These are phyloP conservation scores for Ephemerocybe angulata DNA, from an alignment of 768 basidiomycete species.

Conservation along the genomic window DNA sequence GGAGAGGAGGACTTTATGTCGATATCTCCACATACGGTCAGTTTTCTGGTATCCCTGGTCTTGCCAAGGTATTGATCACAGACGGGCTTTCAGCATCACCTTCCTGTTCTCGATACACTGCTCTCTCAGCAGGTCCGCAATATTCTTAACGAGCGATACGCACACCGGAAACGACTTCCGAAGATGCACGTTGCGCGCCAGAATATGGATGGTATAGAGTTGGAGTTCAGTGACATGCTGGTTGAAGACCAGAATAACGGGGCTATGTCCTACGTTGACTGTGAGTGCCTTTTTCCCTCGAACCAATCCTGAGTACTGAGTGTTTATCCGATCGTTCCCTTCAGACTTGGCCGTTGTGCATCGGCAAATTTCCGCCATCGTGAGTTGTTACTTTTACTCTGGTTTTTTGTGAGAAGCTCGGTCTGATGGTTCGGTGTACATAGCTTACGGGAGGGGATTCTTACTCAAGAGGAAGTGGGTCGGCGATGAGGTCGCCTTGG, in stretches of 20 bases:
- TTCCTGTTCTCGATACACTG: constrained; percentile 68
- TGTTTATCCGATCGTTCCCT: not conserved
- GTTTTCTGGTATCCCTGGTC: constrained; percentile 17
- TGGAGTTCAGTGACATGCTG: constrained; percentile 96
- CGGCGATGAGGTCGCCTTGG: constrained; percentile 41
- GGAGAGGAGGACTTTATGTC: constrained; percentile 74
- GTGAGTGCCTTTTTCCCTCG: constrained; percentile 41
- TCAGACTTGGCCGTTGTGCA: constrained; percentile 48
- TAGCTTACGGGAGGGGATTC: constrained; percentile 40
- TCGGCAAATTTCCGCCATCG: constrained; percentile 45
- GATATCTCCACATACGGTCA: constrained; percentile 67
- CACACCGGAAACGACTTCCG: constrained; percentile 46
- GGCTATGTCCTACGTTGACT: constrained; percentile 88
- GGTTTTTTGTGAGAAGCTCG: not conserved
- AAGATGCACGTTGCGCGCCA: constrained; percentile 82
- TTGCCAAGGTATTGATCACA: constrained; percentile 2
- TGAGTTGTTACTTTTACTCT: constrained; percentile 24
- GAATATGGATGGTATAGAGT: constrained; percentile 87
- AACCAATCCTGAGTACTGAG: not conserved
- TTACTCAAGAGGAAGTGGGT: constrained; percentile 27
- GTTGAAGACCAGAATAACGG: constrained; percentile 97
- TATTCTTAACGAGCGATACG: constrained; percentile 67
- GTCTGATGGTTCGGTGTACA: not conserved
- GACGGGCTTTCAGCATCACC: constrained; percentile 43
- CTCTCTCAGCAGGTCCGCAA: constrained; percentile 85